phyloP scores from a whole-genome alignment of 2,329 filamentous ascomycete genomes.

The Emergomyces orientalis region DNA sequence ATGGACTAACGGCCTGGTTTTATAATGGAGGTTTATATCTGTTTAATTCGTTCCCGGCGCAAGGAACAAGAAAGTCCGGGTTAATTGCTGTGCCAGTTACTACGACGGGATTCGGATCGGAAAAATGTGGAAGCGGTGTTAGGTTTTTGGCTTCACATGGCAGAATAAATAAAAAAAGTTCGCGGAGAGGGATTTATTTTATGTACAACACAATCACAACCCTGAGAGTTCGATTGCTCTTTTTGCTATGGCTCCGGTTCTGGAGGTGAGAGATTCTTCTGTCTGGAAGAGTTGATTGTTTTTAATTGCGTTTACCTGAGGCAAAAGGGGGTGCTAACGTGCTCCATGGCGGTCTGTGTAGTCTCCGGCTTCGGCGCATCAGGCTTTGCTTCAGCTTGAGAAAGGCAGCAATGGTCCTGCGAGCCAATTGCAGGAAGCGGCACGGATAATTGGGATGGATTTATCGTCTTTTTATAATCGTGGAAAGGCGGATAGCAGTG shows the following conservation, averaged over 20 bases:
- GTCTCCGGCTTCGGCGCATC: constrained; percentile 34
- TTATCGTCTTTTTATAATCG: constrained; percentile 25
- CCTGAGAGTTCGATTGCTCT: constrained; percentile 10
- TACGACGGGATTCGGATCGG: constrained; percentile 27
- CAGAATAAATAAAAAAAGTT: constrained; percentile 5
- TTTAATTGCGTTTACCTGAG: neutral
- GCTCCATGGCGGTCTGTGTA: constrained; percentile 15
- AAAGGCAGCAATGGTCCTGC: constrained; percentile 33
- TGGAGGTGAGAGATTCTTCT: constrained; percentile 26
- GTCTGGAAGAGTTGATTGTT: neutral
- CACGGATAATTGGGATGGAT: constrained; percentile 35
- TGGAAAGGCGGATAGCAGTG: neutral
- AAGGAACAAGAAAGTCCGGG: neutral
- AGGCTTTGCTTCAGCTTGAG: constrained; percentile 38
- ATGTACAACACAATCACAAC: neutral
- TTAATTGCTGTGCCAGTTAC: constrained; percentile 5
- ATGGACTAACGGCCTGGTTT: neutral
- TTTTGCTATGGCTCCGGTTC: constrained; percentile 28
- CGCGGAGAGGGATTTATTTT: neutral
- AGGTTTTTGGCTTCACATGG: constrained; percentile 10
- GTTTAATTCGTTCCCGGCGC: constrained; percentile 6
- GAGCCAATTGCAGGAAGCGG: constrained; percentile 35
- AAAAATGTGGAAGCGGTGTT: constrained; percentile 24
- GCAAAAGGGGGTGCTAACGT: constrained; percentile 5
- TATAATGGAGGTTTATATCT: neutral